Evolutionary conservation across 768 basidiomycete species (phyloP), one percentile per base, ranked within the genome.

Genomic region (Saitozyma podzolica): DNA sequence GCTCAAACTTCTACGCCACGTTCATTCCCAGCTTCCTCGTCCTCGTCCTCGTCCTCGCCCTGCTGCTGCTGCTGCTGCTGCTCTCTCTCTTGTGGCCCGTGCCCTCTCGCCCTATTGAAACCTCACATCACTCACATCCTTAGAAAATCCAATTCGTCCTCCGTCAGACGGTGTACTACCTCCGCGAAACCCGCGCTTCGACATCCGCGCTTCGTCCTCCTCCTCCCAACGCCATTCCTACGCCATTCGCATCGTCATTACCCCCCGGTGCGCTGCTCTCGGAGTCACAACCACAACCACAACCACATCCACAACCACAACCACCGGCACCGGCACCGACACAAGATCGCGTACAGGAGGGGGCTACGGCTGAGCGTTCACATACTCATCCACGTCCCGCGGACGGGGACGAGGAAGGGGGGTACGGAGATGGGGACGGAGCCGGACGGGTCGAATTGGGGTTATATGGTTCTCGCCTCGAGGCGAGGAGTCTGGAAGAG

Each of bases 121-220:
- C 2, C 29, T 29, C 29, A 29, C 45, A 3, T 47, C 13, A 6
- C 45, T 47, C 45, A 47, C 45, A 3, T 47, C 45, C 50, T 10
- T 52, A 76, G 74, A 72, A 72, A 65, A 76, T 76, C 61, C 75
- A 76, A 69, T 72, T 67, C 59, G 59, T 73, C n/a, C 70, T 76
- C 14, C 64, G 75, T 20, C 75, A 76, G 56, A 72, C 70, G 39
- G 68, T 76, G 20, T 73, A 72, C 57, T 74, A 74, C 62, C 67
- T 76, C 20, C 70, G 62, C n/a, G 67, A 70, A 59, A 72, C 66
- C 47, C 47, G 58, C n/a, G 64, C 68, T 8, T 63, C 70, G 3
- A 63, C 67, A 0, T 29, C 54, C 2, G 67, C 67, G 0, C 62
- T 76, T 14, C 37, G 59, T 20, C 72, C 72, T 6, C 68, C 71